Evolutionary conservation across 305 asterid species (phyloP).

Genomic region (Rubia tinctorum): DNA sequence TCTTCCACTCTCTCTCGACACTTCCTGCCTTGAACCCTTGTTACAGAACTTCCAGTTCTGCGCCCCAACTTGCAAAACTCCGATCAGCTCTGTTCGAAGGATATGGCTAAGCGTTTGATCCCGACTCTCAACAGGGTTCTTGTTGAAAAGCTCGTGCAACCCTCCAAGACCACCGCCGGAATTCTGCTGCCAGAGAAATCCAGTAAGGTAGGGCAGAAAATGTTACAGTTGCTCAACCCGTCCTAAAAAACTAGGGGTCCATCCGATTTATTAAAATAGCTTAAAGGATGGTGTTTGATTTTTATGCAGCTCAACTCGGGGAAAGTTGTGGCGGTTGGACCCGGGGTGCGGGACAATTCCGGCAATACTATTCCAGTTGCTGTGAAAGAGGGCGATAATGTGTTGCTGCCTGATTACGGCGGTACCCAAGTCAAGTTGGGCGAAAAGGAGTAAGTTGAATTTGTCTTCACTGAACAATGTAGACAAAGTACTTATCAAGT

Average conservation of each 20-base stretch:
- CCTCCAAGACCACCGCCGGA: constrained; percentile 79
- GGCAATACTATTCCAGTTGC: constrained; percentile 63
- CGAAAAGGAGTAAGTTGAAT: constrained; percentile 72
- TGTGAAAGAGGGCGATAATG: constrained; percentile 90
- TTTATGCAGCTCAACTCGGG: constrained; percentile 73
- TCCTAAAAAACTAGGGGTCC: no score
- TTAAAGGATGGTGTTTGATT: constrained; percentile 1
- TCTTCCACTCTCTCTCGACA: no score
- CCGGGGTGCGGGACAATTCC: constrained; percentile 51
- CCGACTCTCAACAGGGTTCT: constrained; percentile 81
- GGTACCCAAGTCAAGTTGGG: constrained; percentile 84
- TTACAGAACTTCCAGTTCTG: no score
- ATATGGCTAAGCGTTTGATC: no score
- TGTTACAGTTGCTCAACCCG: neutral
- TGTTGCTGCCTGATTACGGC: constrained; percentile 89
- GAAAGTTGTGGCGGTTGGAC: constrained; percentile 80
- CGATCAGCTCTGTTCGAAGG: neutral
- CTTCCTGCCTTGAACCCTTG: no score
- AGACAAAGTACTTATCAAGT: neutral
- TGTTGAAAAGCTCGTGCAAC: constrained; percentile 65
- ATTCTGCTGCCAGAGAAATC: constrained; percentile 88
- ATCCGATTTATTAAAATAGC: no score
- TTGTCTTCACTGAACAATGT: neutral
- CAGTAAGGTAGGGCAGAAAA: constrained; percentile 40
- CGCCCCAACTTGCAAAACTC: neutral